Base-by-base conservation (phyloP, 2,329 filamentous ascomycete genomes). In the Trichoderma harzianum region DNA sequence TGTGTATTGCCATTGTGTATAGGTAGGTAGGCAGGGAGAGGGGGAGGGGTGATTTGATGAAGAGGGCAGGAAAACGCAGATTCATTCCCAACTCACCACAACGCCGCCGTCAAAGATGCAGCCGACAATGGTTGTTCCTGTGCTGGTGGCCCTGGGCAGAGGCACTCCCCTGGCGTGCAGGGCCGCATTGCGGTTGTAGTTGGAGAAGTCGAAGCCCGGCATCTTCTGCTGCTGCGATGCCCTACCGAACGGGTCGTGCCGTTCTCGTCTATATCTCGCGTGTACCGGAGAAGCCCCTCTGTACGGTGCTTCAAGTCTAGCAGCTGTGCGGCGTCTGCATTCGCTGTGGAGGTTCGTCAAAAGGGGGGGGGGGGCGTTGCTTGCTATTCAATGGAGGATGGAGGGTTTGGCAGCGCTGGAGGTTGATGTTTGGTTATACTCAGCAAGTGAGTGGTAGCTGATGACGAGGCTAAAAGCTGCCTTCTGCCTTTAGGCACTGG, bases 131-230 rank as follows among this genome's bases (percentile, higher is more conserved):
- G 96, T 99, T 73, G 96, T 99, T 86, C 96, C 96, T 73, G 96
- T 99, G 85, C 95, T 98, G 73, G 96, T 99, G 74, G 96, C 96
- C 86, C 98, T 98, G 78, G 97, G 96, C 73, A 98, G 87, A 74
- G 96, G 96, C 67, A 98, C 92, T 77, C 97, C 97, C 84, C 92
- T 91, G 78, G 95, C 94, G 83, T 98, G 95, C 77, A 99, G 90
- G 75, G 95, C 95, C 82, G 92, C 90, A 90, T 99, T 99, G 87
- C 96, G 94, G 89, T 97, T 97, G 90, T 98, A 96, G 89, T 99
- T 99, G 83, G 94, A 97, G 89, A 99, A 99, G 86, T 98, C 95
- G 89, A 98, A 97, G 86, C 95, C 95, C 79, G 93, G 91, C 96
- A 99, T 99, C 84, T 73, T 73, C 67, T 58, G 51, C 26, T 58